Percentiles rank a stretch among this genome's conserved stretches.
These are phyloP conservation scores for Geotrichum citri-aurantii DNA, from an alignment of 1,139 yeast genomes.

Conservation along the genomic window DNA sequence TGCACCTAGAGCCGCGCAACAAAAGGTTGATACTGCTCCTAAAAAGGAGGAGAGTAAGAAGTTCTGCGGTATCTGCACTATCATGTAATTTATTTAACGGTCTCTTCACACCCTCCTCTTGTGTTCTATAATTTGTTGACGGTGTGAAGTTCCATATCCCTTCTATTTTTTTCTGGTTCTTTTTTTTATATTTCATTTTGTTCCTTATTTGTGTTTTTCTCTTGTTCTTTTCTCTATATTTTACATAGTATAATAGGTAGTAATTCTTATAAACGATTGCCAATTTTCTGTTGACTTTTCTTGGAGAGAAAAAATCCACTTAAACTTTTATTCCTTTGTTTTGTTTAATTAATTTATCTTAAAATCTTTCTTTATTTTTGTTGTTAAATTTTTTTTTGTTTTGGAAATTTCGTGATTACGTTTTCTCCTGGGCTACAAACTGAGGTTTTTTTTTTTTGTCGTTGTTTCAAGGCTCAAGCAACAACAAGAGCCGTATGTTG, in stretches of 20 bases:
- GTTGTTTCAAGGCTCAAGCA: too few relatives aligned
- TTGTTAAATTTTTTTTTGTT: too few relatives aligned
- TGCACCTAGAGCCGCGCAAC: conserved; percentile 13
- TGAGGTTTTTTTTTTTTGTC: too few relatives aligned
- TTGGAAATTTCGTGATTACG: too few relatives aligned
- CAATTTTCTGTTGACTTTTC: too few relatives aligned
- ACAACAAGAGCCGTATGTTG: too few relatives aligned
- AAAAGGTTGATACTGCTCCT: conserved; percentile 10
- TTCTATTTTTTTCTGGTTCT: too few relatives aligned
- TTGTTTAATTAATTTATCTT: too few relatives aligned
- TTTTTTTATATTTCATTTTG: neutral
- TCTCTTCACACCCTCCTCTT: neutral
- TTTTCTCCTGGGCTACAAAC: too few relatives aligned
- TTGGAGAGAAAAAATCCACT: too few relatives aligned
- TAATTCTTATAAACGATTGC: neutral
- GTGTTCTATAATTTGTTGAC: neutral
- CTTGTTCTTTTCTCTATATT: neutral
- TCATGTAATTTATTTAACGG: conserved; percentile 18
- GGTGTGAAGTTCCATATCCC: neutral
- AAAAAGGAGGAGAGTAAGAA: conserved; percentile 18
- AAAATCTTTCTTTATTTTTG: too few relatives aligned
- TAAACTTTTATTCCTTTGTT: too few relatives aligned
- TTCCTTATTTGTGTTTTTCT: neutral
- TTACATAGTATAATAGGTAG: neutral
- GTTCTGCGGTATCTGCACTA: conserved; percentile 23